Evolutionary conservation across 2,329 filamentous ascomycete species (phyloP), one percentile per base, ranked within the genome.

Genomic region (Nigrospora osmanthi): DNA sequence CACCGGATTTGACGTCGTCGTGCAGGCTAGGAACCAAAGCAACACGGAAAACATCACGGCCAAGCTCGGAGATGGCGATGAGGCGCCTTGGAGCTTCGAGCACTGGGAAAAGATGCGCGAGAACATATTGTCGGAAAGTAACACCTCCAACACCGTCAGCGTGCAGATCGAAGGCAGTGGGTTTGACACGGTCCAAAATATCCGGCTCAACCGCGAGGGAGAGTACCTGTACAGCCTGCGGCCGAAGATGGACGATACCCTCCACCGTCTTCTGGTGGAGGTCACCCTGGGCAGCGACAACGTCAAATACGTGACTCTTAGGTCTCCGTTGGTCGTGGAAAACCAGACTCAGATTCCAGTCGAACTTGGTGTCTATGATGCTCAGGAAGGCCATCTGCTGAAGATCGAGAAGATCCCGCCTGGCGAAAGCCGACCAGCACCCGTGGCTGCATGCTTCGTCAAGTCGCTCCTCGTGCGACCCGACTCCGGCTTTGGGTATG

Each of bases 321-420:
- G 93, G 23, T 97, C 91, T 15, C 93, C 93, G 1, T 70, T 98
- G 1, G 69, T 96, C 0, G 82, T 98, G 9, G 93, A 98, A 61
- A 98, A 98, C 64, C 87, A 93, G 51, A 98, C 93, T 0, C 89
- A 98, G 60, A 95, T 98, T 37, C 91, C 93, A 0, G 83, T 98
- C 13, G 93, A 98, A 63, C 66, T 98, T 17, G 94, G 93, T 14
- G 82, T 98, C 14, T 96, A 88, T 59, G 93, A 91, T 61, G 81
- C 82, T 0, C 80, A 88, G 49, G 85, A 95, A 46, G 90, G 90
- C 1, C 85, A 96, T 62, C 72, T 98, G 15, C 78, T 97, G 51
- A 97, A 96, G 70, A 96, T 98, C 50, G 94, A 98, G 67, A 97
- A 97, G 70, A 91, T 98, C 45, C 78, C 89, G 0, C 94, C 93